phyloP scores from a whole-genome alignment of 179 eudicot species.

The Silene coronaria region DNA sequence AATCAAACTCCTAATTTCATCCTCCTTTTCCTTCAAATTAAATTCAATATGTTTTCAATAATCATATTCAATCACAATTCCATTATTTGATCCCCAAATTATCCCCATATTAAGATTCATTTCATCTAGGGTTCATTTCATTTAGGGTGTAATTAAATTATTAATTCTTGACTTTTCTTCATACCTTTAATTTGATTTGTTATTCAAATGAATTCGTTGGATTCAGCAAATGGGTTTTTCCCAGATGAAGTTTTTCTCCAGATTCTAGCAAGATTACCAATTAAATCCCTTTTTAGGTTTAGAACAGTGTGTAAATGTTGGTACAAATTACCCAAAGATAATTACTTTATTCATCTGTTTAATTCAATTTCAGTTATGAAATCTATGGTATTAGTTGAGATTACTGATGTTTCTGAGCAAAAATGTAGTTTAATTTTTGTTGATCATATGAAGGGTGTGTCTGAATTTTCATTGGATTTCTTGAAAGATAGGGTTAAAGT shows the following conservation, averaged over 20 bases:
- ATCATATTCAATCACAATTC: neutral
- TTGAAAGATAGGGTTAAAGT: conserved; percentile 70
- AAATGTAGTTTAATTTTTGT: conserved; percentile 60
- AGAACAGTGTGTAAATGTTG: conserved; percentile 65
- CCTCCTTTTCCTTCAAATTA: neutral
- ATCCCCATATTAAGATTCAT: conserved; percentile 4
- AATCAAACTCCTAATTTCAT: neutral
- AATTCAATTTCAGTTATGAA: conserved; percentile 49
- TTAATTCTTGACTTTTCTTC: conserved; percentile 14
- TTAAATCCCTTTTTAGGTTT: conserved; percentile 61
- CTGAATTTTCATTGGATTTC: conserved; percentile 65
- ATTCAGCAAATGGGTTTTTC: conserved; percentile 43
- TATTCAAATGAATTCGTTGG: conserved; percentile 13
- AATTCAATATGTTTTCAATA: neutral
- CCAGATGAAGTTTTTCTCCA: conserved; percentile 75
- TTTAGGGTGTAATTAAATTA: neutral
- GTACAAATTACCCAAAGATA: conserved; percentile 51
- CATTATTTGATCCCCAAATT: neutral
- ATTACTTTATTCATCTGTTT: conserved; percentile 49
- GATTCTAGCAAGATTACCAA: conserved; percentile 67
- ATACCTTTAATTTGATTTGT: neutral
- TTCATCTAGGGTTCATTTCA: neutral
- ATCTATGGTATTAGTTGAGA: conserved; percentile 61
- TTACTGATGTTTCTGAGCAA: conserved; percentile 47
- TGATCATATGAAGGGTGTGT: conserved; percentile 60